Evolutionary conservation across 2,329 filamentous ascomycete genomes (phyloP), one percentile per base, ranked within the genome.

Genomic region (Trichophyton benhamiae): DNA sequence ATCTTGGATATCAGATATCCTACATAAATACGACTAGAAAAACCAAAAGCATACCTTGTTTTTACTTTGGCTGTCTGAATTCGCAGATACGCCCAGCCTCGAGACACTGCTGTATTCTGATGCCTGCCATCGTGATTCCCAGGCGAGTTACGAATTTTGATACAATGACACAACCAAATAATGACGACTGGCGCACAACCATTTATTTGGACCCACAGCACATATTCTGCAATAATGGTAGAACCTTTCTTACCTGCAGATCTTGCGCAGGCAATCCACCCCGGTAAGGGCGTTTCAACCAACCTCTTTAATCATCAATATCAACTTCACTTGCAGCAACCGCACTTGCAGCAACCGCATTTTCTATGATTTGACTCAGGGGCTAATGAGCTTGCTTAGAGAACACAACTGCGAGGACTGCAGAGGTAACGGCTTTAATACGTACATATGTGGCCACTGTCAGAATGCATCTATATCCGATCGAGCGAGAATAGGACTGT

Each of bases 251-350:
- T 13, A 74, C 72, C 52, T 74, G 72, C 63, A 67, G 67, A n/a
- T 64, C 63, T 52, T 74, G 72, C 55, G 72, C 72, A 17, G 72
- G 72, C 0, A 72, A 74, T 63, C 70, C 72, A 60, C 72, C 72
- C 25, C 70, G 72, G 72, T 74, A 67, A 59, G 49, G n/a, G 22
- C 38, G 9, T n/a, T n/a, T 30, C 27, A 30, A 7, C 27, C 27
- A 30, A 7, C 27, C 6, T 30, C 27, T 30, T 30, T 30, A 30
- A 30, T 30, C 6, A 30, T 30, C 6, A 30, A 30, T 7, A 7
- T 5, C 2, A 30, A 3, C 52, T 33, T 15, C 11, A 9, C 9
- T 22, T 48, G 44, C 17, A 17, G 25, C 15, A 25, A 27, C 33
- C 22, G 15, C 27, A 30, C 7, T 30, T 5, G 44, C 17, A 17